phyloP scores from a whole-genome alignment of 208 protist species.

The Wallacemonas sp. region DNA sequence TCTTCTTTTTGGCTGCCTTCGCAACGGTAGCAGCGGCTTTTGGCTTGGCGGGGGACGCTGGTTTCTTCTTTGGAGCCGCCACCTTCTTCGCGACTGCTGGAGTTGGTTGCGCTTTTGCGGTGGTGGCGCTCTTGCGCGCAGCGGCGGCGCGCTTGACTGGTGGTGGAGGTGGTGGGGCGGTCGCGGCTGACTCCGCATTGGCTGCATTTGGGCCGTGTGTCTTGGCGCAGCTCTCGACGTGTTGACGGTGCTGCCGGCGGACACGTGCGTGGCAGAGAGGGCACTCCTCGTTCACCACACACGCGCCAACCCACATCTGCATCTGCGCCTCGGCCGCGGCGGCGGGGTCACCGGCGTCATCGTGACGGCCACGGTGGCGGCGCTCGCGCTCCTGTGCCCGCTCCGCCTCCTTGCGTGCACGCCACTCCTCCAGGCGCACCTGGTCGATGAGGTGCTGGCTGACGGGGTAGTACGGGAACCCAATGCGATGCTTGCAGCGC shows the following conservation, averaged over 20 bases:
- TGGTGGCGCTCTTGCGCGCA: neutral
- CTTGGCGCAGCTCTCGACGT: slow-evolving; percentile 57
- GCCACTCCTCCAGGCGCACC: slow-evolving; percentile 61
- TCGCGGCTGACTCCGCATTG: neutral
- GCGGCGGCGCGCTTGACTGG: neutral
- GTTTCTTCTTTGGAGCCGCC: slow-evolving; percentile 5
- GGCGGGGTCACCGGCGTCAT: neutral
- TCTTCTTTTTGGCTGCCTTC: slow-evolving; percentile 4
- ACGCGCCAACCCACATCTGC: slow-evolving; percentile 51
- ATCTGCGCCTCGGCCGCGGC: slow-evolving; percentile 33
- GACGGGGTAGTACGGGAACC: slow-evolving; percentile 86
- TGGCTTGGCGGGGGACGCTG: neutral
- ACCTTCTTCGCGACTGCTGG: neutral
- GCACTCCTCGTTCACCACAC: slow-evolving; percentile 70
- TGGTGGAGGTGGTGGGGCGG: neutral
- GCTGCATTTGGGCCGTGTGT: slow-evolving; percentile 10
- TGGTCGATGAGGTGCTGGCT: slow-evolving; percentile 73
- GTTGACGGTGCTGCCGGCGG: slow-evolving; percentile 46
- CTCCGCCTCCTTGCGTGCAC: slow-evolving; percentile 39
- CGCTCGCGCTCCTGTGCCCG: slow-evolving; percentile 45
- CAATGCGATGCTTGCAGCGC: slow-evolving; percentile 62
- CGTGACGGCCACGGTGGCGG: slow-evolving; percentile 31
- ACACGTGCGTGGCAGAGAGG: slow-evolving; percentile 61
- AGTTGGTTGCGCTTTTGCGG: neutral
- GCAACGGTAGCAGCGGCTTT: neutral